Evolutionary conservation across 163 green algal genomes (phyloP).

Genomic region (Volvox carteri): DNA sequence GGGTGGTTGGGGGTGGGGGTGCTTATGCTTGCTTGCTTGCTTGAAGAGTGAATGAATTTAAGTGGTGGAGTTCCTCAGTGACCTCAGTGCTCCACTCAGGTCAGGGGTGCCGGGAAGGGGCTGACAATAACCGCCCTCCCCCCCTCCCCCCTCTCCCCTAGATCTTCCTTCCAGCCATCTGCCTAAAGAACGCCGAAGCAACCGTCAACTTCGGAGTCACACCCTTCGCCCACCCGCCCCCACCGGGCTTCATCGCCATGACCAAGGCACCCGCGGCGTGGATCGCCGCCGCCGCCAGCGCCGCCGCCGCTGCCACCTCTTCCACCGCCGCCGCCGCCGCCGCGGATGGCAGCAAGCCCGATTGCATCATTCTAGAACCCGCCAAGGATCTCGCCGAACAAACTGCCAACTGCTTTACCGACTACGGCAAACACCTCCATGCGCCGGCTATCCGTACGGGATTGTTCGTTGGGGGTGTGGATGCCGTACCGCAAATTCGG

Average conservation of each 20-base stretch:
- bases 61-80: too few species aligned
- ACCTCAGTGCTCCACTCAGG: too few species aligned
- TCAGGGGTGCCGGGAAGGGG: too few species aligned
- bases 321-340: slow-evolving; percentile 1
- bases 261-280: slow-evolving; percentile 40
- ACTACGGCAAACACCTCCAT: slow-evolving; percentile 62
- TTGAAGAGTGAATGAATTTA: too few species aligned
- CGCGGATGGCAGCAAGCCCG: slow-evolving; percentile 63
- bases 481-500: slow-evolving; percentile 62
- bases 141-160: not conserved
- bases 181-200: slow-evolving; percentile 88
- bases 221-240: slow-evolving; percentile 55
- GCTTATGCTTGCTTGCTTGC: too few species aligned
- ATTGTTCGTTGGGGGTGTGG: slow-evolving; percentile 82
- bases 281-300: not conserved
- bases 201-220: slow-evolving; percentile 79
- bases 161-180: slow-evolving; percentile 83
- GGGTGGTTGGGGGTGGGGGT: too few species aligned
- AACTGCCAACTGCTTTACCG: slow-evolving; percentile 66
- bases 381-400: slow-evolving; percentile 71
- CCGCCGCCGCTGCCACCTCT: not conserved
- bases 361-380: slow-evolving; percentile 86
- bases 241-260: slow-evolving; percentile 69
- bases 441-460: slow-evolving; percentile 67
- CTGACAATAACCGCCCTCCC: too few species aligned